Evolutionary conservation across 208 protist species (phyloP), one percentile per base, ranked within the genome.

Genomic region (Crithidia thermophila): DNA sequence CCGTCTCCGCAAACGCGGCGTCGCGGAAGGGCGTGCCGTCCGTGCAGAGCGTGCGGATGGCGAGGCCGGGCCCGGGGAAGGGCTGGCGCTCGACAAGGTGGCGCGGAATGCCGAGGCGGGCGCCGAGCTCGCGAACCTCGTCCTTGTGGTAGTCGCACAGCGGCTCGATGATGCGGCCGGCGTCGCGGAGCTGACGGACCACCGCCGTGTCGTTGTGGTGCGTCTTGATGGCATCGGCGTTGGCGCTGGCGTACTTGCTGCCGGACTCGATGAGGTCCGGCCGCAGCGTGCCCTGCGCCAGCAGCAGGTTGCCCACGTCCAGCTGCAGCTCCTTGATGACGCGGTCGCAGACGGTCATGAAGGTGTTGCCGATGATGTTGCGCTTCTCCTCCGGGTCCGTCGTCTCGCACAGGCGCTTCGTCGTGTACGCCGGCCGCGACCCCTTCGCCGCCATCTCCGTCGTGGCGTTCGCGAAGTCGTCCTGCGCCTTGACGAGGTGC

Each of bases 151-250:
- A 98, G 65, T 99, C 94, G 56, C 86, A 89, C 18, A 99, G 93
- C 18, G 98, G 98, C 77, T 99, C 98, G 57, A 99, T 95, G 39
- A 99, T 98, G 59, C 86, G 72, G 25, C 98, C 98, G 8, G 82
- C 81, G 30, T 96, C 84, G 64, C 98, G 85, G 42, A 99, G 84
- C 49, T 88, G 53, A 8, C 97, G 89, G 30, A 99, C 97, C 18
- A 99, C 78, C 16, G 88, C 87, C 8, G 97, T 99, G 75, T 99
- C 98, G 77, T 99, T 99, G 84, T 99, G 98, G 70, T 99, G 98
- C 33, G 97, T 99, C 82, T 99, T 99, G 80, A 99, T 99, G 16
- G 93, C 93, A 59, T 98, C 93, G 5, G 97, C 94, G 28, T 84
- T 84, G 16, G 63, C 82, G 42, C 90, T 92, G 14, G 90, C 93